Evolutionary conservation across 495 filamentous ascomycete genomes (phyloP).

Genomic region (Penicillium salamii): DNA sequence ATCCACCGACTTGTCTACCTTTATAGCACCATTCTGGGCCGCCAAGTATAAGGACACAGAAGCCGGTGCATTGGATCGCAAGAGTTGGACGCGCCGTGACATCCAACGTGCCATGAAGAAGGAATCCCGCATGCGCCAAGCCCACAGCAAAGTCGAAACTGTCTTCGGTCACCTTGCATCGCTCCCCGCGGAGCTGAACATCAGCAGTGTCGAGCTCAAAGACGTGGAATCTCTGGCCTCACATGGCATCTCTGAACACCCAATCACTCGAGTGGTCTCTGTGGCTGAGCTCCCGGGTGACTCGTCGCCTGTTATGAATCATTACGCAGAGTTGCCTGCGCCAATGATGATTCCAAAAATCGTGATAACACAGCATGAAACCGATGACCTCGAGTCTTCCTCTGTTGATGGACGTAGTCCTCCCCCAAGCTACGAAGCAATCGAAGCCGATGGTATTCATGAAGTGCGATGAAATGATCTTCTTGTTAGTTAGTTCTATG

Average conservation of each 20-base stretch:
- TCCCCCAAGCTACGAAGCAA: background rate
- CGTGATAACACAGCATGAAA: constrained; percentile 2
- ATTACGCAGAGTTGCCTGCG: background rate
- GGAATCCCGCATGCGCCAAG: background rate
- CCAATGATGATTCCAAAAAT: background rate
- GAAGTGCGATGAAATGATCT: too few species aligned
- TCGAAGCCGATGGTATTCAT: too few species aligned
- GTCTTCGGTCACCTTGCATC: constrained; percentile 2
- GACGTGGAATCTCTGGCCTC: background rate
- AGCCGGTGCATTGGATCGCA: background rate
- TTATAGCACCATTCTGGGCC: background rate
- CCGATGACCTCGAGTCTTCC: background rate
- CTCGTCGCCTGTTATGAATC: background rate
- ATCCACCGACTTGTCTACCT: background rate
- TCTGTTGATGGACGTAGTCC: background rate
- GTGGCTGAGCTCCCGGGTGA: background rate
- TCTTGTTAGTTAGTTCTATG: too few species aligned
- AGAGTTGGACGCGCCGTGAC: background rate
- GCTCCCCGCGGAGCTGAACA: background rate
- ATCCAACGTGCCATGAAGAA: background rate
- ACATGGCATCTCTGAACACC: background rate
- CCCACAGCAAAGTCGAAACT: background rate
- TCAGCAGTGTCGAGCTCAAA: background rate
- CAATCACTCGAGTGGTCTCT: background rate
- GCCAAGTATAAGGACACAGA: background rate